phyloP scores from a whole-genome alignment of 208 protist species.

The Trypanosoma cruzi region DNA sequence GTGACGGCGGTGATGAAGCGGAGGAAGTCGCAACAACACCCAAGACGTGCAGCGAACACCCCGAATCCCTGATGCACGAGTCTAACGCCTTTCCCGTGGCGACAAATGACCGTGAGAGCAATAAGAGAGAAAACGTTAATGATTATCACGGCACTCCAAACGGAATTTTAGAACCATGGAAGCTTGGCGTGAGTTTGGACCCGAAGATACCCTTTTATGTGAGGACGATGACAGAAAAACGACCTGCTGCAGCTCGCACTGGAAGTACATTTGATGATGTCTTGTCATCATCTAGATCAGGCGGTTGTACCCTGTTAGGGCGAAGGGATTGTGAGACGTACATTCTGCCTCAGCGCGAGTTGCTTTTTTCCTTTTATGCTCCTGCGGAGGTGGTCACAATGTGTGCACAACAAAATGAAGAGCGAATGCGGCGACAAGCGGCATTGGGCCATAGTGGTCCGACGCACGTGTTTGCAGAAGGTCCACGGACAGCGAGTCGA shows the following conservation, averaged over 20 bases:
- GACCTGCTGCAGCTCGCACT: not conserved
- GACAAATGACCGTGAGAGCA: not conserved
- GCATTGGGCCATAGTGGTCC: slow-evolving; percentile 31
- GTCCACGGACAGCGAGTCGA: slow-evolving; percentile 36
- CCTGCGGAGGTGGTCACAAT: slow-evolving; percentile 41
- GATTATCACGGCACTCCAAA: not conserved
- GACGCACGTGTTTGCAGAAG: slow-evolving; percentile 26
- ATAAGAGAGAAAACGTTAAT: not conserved
- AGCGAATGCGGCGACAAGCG: slow-evolving; percentile 46
- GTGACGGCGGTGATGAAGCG: not conserved
- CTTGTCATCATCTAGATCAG: not conserved
- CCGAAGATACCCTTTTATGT: slow-evolving; percentile 40
- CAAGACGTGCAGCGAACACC: not conserved
- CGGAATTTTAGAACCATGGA: slow-evolving; percentile 53
- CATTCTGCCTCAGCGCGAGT: slow-evolving; percentile 75
- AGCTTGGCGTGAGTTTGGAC: slow-evolving; percentile 60
- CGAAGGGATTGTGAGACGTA: slow-evolving; percentile 71
- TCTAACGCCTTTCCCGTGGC: not conserved
- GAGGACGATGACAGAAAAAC: slow-evolving; percentile 54
- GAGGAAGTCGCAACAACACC: not conserved
- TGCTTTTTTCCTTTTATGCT: slow-evolving; percentile 62
- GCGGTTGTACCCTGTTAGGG: slow-evolving; percentile 28
- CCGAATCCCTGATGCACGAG: not conserved
- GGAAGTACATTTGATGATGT: not conserved
- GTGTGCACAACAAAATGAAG: slow-evolving; percentile 60